Base-by-base conservation (phyloP, 768 basidiomycete species). In the Rhodotorula paludigena region DNA sequence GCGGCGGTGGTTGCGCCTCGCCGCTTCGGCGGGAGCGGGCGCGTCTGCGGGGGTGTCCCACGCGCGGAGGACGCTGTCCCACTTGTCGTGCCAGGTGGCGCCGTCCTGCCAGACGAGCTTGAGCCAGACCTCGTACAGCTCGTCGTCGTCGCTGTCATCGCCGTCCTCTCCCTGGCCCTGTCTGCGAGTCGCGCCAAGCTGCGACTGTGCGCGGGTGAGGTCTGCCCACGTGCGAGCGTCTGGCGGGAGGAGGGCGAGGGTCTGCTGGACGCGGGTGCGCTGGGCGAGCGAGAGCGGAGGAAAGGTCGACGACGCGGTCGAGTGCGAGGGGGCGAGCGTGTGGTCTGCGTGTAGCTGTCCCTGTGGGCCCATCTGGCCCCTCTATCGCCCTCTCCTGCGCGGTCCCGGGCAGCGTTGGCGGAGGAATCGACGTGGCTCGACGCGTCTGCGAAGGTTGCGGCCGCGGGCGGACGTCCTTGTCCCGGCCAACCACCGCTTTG, bases 71-170 rank as follows among this genome's bases (percentile, higher is more conserved):
- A 25, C 52, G 45, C 5, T 20, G 10, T 14, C 25, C 71, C 71
- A 72, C 52, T 72, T 72, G 21, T 64, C 59, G 30, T 57, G 44
- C 71, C 71, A 72, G 25, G 60, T 64, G 21, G 21, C 23, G 5
- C 71, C 71, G 9, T 39, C 32, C 25, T 61, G 55, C n/a, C 64
- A 57, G 3, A 57, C 59, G 12, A 72, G 56, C 33, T 54, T 54
- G 44, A 72, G 51, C n/a, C 56, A 51, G 39, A 68, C n/a, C 14
- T 30, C 32, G 39, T 48, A 68, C n/a, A 61, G 21, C 23, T 57
- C 55, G 36, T 64, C 65, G 23, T 64, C 55, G 36, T 58, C 66
- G 14, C 53, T 47, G 36, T 49, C 45, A 2, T 60, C 41, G 38
- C 18, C 41, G 39, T 28, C 33, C 0, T 10, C 9, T 15, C 20